Conservation (phyloP, 1,284 basidiomycete genomes). For the Trametes polyzona region DNA sequence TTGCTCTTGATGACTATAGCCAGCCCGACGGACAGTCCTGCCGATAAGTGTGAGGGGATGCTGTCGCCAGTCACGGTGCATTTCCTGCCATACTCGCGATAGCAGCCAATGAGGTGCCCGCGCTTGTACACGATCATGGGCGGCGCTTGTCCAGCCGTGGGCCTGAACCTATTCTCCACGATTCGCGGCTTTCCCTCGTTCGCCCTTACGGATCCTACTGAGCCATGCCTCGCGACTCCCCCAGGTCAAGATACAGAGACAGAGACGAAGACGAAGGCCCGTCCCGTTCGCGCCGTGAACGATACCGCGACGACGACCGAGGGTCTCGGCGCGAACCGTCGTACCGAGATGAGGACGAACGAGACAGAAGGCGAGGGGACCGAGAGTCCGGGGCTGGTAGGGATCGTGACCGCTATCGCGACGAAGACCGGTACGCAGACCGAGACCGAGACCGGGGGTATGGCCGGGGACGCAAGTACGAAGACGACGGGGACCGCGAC, state of each 20-base stretch:
- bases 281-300: constrained; percentile 15
- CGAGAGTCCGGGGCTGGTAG: background rate
- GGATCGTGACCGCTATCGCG: constrained; percentile 16
- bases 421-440: constrained; percentile 44
- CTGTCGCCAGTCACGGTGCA: too few species aligned
- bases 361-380: constrained; percentile 1
- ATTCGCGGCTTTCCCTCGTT: background rate
- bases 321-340: constrained; percentile 2
- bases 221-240: constrained; percentile 16
- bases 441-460: constrained; percentile 40
- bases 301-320: constrained; percentile 17
- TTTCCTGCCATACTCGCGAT: too few species aligned
- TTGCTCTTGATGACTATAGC: too few species aligned
- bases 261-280: constrained; percentile 3
- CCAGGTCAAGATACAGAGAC: constrained; percentile 5
- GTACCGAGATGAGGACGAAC: constrained; percentile 10
- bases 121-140: too few species aligned
- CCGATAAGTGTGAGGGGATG: too few species aligned
- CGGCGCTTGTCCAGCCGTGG: too few species aligned
- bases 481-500: constrained; percentile 21
- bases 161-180: background rate
- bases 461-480: constrained; percentile 18
- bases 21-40: too few species aligned
- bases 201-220: background rate
- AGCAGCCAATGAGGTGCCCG: too few species aligned